Conservation (phyloP, 768 basidiomycete genomes). For the Tricholoma hemisulphureum region DNA sequence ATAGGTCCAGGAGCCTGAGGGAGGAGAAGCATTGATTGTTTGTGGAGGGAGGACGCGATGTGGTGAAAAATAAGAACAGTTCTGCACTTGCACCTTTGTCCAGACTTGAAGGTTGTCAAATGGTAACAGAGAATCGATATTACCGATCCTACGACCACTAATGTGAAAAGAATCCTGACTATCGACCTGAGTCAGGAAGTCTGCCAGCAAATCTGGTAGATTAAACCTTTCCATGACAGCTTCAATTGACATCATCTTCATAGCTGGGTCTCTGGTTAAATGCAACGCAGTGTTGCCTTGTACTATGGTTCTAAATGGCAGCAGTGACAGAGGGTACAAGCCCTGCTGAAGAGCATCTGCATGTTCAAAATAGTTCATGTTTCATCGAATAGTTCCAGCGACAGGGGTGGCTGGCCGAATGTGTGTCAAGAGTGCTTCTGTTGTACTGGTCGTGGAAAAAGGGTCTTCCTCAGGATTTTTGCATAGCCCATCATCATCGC, state of each 20-base stretch:
- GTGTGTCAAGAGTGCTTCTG: background rate
- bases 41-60: background rate
- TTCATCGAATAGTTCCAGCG: background rate
- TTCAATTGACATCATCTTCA: background rate
- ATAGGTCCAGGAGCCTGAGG: background rate
- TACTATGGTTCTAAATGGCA: background rate
- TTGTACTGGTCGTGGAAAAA: background rate
- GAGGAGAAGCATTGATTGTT: constrained; percentile 1
- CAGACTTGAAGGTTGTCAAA: constrained; percentile 1
- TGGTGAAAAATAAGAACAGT: background rate
- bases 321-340: background rate
- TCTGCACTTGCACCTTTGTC: constrained; percentile 2
- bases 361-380: background rate
- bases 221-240: background rate
- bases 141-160: background rate
- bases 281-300: background rate
- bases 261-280: background rate
- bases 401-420: background rate
- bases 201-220: background rate
- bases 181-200: background rate
- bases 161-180: background rate
- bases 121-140: background rate
- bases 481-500: background rate
- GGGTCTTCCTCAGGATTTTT: background rate
- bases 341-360: background rate